Conservation (phyloP, 1,284 basidiomycete genomes). For the Limonomyces culmigenus region DNA sequence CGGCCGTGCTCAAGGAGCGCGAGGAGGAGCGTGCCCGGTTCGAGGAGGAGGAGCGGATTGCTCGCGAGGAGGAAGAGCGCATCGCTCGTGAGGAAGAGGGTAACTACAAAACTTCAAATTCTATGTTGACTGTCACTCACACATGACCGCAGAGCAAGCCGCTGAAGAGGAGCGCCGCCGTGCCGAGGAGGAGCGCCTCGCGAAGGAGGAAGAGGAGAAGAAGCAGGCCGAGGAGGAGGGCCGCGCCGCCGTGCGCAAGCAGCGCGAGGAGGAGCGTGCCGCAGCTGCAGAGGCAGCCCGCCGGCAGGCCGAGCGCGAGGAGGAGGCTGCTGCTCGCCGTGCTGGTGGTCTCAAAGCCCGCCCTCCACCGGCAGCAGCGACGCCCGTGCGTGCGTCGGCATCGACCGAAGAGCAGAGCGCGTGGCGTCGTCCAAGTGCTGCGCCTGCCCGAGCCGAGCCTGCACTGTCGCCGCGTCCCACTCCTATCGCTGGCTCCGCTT, state of each 20-base stretch:
- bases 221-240: conserved; percentile 48
- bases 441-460: conserved; percentile 17
- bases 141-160: conserved; percentile 22
- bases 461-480: too few relatives aligned
- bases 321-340: conserved; percentile 53
- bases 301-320: conserved; percentile 57
- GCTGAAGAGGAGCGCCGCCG: conserved; percentile 34
- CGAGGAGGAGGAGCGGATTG: conserved; percentile 31
- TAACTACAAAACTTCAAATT: conserved; percentile 13
- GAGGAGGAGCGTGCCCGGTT: conserved; percentile 35
- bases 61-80: conserved; percentile 32
- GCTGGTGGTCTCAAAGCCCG: conserved; percentile 14
- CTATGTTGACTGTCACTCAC: conserved; percentile 2
- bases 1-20: conserved; percentile 32
- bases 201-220: conserved; percentile 30
- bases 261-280: conserved; percentile 53
- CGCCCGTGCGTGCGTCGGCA: too few relatives aligned
- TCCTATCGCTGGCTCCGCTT: conserved; percentile 13
- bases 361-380: conserved; percentile 9
- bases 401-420: conserved; percentile 11
- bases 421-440: conserved; percentile 1
- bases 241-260: conserved; percentile 30
- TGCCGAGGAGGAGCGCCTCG: conserved; percentile 33
- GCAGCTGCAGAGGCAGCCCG: conserved; percentile 39
- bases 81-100: conserved; percentile 33